Evolutionary conservation across 352 stramenopile genomes (phyloP), one percentile per base, ranked within the genome.

Genomic region (Globisporangium rhizosaccharum): DNA sequence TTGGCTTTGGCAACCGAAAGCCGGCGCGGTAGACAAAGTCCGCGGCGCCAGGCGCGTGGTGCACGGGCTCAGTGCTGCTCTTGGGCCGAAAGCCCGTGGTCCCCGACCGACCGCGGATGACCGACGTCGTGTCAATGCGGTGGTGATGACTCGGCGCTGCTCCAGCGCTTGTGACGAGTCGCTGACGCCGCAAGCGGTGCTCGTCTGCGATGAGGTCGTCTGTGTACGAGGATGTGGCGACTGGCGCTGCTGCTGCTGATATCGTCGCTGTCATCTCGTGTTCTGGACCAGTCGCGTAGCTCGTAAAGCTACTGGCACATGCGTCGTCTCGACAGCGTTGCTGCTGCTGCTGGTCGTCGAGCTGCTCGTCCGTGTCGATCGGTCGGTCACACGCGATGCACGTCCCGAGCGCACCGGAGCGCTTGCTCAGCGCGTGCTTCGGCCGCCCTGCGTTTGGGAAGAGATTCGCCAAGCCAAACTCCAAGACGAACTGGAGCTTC

Each of bases 311-410:
- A 6, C 28, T 33, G 28, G 37, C 33, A 50, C 49, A 37, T 17
- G 56, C 51, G 20, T 56, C 50, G 2, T 33, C 28, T 33, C 28
- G 28, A 3, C 2, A 33, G 6, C 28, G 28, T 1, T 46, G 23
- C 2, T 46, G 23, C 7, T 15, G 18, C 11, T 42, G 48, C 8
- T 45, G 18, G 7, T 47, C 44, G 30, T 53, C 45, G 44, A 51
- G 17, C 15, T 67, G 18, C 44, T 74, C 59, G 20, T 69, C 62
- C 33, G 10, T 39, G 26, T 87, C 75, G 9, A 88, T 70, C 17
- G 79, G 79, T 0, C 79, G 76, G 36, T 88, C 75, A 20, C 79
- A 88, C 0, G 79, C 79, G 20, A 88, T 86, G 48, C 79, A 88
- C 4, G 79, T 87, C 0, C 76, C 75, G 8, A 75, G 58, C n/a